Evolutionary conservation across 306 rosid genomes (phyloP).

Genomic region (Nissolia schottii): DNA sequence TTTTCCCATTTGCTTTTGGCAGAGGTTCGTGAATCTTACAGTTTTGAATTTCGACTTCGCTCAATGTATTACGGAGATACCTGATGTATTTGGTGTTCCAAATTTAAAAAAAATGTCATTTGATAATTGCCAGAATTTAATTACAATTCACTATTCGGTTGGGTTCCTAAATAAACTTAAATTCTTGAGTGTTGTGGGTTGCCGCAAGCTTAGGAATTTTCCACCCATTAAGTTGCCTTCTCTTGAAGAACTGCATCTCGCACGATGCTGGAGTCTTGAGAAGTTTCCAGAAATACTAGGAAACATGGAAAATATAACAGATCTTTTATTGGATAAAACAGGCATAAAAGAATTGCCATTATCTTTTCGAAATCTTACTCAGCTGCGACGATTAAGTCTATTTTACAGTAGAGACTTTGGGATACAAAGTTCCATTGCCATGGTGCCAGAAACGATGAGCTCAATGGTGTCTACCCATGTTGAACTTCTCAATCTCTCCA

Average conservation of each 20-base stretch:
- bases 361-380: background rate
- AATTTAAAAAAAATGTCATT: background rate
- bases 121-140: background rate
- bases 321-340: background rate
- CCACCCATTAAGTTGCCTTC: background rate
- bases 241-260: background rate
- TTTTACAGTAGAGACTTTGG: background rate
- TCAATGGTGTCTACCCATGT: background rate
- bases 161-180: background rate
- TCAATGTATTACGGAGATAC: background rate
- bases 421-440: background rate
- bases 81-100: constrained; percentile 2
- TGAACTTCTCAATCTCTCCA: background rate
- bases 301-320: background rate
- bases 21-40: background rate
- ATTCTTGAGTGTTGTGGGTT: background rate
- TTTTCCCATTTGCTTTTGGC: background rate
- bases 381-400: background rate
- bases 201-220: background rate
- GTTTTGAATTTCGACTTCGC: background rate
- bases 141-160: background rate
- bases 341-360: background rate
- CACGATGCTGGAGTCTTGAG: background rate
- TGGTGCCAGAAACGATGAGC: background rate
- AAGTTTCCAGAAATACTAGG: constrained; percentile 20